Evolutionary conservation across 1,284 basidiomycete species (phyloP), one percentile per base, ranked within the genome.

Genomic region (Fomitopsis schrenkii): DNA sequence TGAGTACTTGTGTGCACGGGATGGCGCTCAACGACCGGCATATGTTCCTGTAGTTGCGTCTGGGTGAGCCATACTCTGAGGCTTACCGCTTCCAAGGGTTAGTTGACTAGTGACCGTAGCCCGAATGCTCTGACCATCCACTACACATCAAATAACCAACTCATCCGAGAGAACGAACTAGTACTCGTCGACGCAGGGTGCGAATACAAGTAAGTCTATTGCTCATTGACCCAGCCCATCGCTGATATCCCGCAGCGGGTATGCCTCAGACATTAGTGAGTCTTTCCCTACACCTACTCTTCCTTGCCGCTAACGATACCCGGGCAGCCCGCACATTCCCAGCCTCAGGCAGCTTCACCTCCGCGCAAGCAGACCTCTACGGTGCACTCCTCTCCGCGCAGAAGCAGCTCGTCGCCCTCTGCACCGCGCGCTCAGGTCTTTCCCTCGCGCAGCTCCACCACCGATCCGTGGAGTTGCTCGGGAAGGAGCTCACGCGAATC

Each of bases 11-110:
- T 95, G 93, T 71, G 82, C 86, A 5, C 76, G 93, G 52, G 77
- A 79, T n/a, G 95, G 95, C 15, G 83, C 92, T 22, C 88, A 94
- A 71, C 82, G 95, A 46, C 85, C 87, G 52, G 95, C 95, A 12
- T 98, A 98, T 71, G 95, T 98, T 0, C 96, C 96, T 17, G 95
- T 98, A 4, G 93, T 97, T 38, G 95, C 94, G 5, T 94, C 93
- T 2, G 95, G 95, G 91, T 93, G 71, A 67, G 83, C 30, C 30
- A 33, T 33, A 33, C 30, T 33, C 8, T 8, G 4, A 33, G 30
- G 30, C 30, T 33, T 70, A 3, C 14, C 22, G 42, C 19, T 33
- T 14, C 7, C n/a, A 1, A 35, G 12, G 40, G 22, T 9, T 22
- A 17, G 14, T 35, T 7, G 5, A 33, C 42, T 52, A n/a, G 7